Percentiles rank a stretch among this genome's conserved stretches.
phyloP scores from a whole-genome alignment of 768 basidiomycete species.

The Mycena belliarum region DNA sequence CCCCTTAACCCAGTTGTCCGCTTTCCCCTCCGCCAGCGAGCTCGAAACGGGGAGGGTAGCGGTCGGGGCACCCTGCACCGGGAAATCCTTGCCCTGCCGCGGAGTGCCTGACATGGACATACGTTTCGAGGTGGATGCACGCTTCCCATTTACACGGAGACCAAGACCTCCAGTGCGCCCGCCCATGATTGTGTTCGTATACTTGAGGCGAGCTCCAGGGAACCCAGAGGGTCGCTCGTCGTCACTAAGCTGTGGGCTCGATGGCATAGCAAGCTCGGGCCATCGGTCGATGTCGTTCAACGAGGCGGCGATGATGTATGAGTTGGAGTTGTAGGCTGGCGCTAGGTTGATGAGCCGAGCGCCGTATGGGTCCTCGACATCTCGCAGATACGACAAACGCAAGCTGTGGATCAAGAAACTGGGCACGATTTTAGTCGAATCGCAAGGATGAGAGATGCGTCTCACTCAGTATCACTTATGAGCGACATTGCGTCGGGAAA shows the following conservation, averaged over 20 bases:
- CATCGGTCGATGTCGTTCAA: conserved; percentile 79
- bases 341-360: conserved; percentile 78
- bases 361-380: conserved; percentile 85
- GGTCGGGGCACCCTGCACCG: conserved; percentile 24
- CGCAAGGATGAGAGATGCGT: neutral
- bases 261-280: conserved; percentile 79
- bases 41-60: conserved; percentile 32
- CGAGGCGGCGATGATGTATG: conserved; percentile 78
- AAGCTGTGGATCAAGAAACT: conserved; percentile 82
- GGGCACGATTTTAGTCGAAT: conserved; percentile 2
- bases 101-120: conserved; percentile 37
- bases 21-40: conserved; percentile 27
- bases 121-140: conserved; percentile 54
- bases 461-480: conserved; percentile 65
- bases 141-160: conserved; percentile 71
- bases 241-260: conserved; percentile 72
- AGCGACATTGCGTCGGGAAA: conserved; percentile 20
- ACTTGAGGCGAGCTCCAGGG: conserved; percentile 63
- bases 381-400: conserved; percentile 84
- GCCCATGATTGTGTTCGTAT: conserved; percentile 89
- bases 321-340: conserved; percentile 75
- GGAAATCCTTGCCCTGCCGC: conserved; percentile 25
- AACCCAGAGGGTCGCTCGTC: conserved; percentile 58
- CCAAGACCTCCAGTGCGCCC: conserved; percentile 71
- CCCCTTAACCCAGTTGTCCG: conserved; percentile 33